These are phyloP conservation scores for Hanseniaspora meyeri DNA, from an alignment of 805 yeast genomes.

Conservation along the genomic window DNA sequence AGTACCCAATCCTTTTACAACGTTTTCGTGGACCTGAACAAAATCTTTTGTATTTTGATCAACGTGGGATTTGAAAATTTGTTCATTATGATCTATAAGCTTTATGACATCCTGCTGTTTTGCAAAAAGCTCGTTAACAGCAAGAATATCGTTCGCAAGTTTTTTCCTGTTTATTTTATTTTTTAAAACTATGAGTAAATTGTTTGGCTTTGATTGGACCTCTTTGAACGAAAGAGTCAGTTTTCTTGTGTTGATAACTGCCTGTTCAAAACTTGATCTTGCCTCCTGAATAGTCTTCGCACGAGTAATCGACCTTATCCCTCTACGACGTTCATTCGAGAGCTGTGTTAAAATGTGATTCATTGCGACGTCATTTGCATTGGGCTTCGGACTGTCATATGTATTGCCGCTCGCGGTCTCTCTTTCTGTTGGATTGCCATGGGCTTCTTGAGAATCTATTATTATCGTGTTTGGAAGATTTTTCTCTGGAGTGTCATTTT, in stretches of 20 bases:
- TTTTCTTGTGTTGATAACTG: not conserved
- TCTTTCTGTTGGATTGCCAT: not conserved
- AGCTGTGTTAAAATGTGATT: not conserved
- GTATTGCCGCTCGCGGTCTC: not conserved
- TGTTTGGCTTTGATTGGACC: not conserved
- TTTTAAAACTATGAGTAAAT: not conserved
- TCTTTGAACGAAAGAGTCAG: not conserved
- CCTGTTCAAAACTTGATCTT: not conserved
- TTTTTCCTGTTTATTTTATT: not conserved
- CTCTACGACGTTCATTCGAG: not conserved
- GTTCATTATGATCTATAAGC: not conserved
- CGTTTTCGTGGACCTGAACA: not conserved
- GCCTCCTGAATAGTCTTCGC: not conserved
- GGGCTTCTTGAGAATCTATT: not conserved
- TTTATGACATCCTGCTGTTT: not conserved
- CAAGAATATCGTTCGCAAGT: not conserved
- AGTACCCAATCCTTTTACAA: not conserved
- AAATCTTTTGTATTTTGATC: not conserved
- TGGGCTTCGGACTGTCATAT: not conserved
- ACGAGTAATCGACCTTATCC: not conserved
- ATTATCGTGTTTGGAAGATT: not conserved
- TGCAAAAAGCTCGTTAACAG: not conserved
- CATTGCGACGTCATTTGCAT: not conserved
- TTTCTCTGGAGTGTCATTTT: not conserved
- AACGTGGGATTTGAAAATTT: not conserved